These are phyloP conservation scores for Gossypium sturtianum DNA, from an alignment of 345 rosid species.

Conservation along the genomic window DNA sequence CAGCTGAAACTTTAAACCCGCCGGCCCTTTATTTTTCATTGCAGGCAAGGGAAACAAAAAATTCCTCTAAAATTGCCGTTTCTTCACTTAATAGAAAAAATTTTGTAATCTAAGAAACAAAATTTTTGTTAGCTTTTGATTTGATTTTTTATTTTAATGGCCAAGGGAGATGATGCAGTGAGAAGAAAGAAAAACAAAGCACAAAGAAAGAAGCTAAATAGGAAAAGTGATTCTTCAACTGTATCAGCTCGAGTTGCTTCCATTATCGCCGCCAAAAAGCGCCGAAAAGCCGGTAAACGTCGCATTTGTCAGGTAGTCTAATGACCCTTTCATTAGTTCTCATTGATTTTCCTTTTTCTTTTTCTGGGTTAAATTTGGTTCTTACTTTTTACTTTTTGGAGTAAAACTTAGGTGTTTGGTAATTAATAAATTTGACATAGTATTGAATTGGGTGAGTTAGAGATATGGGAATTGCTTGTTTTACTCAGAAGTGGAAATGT, in stretches of 20 bases:
- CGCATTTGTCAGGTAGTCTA: slow-evolving; percentile 60
- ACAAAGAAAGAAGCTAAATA: slow-evolving; percentile 48
- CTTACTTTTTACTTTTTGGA: neutral
- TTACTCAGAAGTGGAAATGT: neutral
- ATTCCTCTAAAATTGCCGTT: neutral
- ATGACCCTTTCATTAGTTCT: neutral
- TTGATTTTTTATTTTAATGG: slow-evolving; percentile 31
- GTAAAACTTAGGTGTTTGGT: neutral
- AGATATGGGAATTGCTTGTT: neutral
- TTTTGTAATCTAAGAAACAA: neutral
- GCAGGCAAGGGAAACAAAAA: neutral
- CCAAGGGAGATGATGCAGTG: slow-evolving; percentile 65
- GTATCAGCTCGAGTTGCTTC: slow-evolving; percentile 75
- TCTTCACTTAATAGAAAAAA: neutral
- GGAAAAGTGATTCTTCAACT: slow-evolving; percentile 35
- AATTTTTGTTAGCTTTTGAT: neutral
- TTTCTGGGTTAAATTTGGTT: neutral
- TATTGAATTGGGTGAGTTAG: neutral
- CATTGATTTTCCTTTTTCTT: neutral
- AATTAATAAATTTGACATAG: neutral
- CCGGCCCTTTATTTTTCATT: neutral
- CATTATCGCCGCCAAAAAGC: slow-evolving; percentile 82
- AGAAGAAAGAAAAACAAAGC: slow-evolving; percentile 60
- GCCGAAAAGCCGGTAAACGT: slow-evolving; percentile 75
- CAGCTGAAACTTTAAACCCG: neutral